Conservation (phyloP, 345 rosid species). For the Rhodomyrtus tomentosa region DNA sequence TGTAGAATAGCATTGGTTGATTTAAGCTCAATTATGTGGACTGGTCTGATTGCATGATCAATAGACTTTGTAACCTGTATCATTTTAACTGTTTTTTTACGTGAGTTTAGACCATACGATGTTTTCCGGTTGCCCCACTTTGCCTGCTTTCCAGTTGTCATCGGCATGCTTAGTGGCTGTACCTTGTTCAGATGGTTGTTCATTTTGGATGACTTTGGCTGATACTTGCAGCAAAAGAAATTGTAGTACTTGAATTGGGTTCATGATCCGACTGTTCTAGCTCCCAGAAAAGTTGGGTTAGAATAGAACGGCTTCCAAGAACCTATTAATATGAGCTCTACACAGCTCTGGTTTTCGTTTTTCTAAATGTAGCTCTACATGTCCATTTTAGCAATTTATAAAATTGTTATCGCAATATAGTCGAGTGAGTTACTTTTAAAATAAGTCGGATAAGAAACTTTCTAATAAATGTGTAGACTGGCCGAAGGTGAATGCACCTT, state of each 20-base stretch:
- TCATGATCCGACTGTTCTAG: neutral
- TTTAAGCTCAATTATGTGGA: neutral
- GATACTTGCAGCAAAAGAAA: neutral
- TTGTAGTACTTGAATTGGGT: neutral
- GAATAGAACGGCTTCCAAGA: neutral
- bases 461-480: neutral
- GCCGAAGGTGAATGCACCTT: neutral
- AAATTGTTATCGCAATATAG: accelerated
- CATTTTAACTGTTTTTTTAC: neutral
- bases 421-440: neutral
- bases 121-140: neutral
- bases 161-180: neutral
- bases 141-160: neutral
- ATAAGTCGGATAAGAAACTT: neutral
- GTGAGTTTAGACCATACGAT: neutral
- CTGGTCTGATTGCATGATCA: neutral
- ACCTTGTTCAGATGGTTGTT: neutral
- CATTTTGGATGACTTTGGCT: neutral
- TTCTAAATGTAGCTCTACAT: neutral
- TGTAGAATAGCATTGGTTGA: neutral
- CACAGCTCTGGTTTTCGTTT: neutral
- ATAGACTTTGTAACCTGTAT: neutral
- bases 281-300: neutral
- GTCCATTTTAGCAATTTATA: neutral
- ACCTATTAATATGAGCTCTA: neutral